A percentile compares a stretch with the other conserved stretches of the same genome.
These are phyloP conservation scores for Coniella vitis DNA, from an alignment of 2,329 filamentous ascomycete species.

Conservation along the genomic window DNA sequence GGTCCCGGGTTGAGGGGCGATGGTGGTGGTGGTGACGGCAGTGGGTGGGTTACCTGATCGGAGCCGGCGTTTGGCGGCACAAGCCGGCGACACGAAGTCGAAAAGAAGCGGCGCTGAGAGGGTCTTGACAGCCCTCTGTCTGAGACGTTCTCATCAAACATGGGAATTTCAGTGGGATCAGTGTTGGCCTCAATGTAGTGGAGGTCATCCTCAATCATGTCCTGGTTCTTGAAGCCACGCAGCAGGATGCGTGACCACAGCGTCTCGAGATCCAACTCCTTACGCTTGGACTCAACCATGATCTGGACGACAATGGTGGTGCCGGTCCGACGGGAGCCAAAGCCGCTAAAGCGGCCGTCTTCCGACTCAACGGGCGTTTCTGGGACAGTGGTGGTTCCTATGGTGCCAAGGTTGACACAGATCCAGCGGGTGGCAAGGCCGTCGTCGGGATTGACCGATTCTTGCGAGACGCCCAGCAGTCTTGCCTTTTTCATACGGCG, in stretches of 20 bases:
- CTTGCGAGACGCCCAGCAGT: conserved; percentile 66
- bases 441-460: conserved; percentile 62
- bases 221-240: conserved; percentile 1
- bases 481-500: conserved; percentile 76
- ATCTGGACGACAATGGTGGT: conserved; percentile 52
- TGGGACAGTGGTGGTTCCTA: conserved; percentile 49
- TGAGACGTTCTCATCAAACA: conserved; percentile 12
- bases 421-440: conserved; percentile 93
- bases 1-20: not conserved
- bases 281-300: conserved; percentile 46
- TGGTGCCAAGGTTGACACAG: conserved; percentile 78
- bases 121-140: conserved; percentile 9
- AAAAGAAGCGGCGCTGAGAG: conserved; percentile 18
- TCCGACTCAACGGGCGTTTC: conserved; percentile 35
- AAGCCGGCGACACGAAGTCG: conserved; percentile 16
- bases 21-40: not conserved
- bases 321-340: conserved; percentile 50
- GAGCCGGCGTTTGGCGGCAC: not conserved
- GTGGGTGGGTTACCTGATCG: conserved; percentile 15
- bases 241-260: conserved; percentile 41
- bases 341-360: conserved; percentile 63
- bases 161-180: conserved; percentile 6
- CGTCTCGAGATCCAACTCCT: conserved; percentile 46
- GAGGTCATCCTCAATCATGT: conserved; percentile 13
- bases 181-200: conserved; percentile 19